These are phyloP conservation scores for Quercus ilex DNA, from an alignment of 306 rosid genomes.

Conservation along the genomic window DNA sequence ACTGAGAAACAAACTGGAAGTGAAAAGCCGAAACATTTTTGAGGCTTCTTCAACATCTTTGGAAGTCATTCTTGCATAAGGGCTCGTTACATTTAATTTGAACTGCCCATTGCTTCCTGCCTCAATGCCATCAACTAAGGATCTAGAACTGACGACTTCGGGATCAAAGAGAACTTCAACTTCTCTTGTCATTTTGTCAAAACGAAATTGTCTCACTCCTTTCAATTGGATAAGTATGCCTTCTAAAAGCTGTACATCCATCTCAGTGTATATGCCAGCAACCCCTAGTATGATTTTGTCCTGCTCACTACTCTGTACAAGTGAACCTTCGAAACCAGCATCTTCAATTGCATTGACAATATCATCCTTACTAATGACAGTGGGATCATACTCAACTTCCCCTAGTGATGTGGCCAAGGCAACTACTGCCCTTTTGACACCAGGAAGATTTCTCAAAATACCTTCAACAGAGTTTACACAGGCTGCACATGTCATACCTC, in stretches of 20 bases:
- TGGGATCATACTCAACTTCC: slow-evolving; percentile 87
- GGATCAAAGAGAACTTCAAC: slow-evolving; percentile 84
- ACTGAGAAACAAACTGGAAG: slow-evolving; percentile 79
- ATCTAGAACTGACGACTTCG: slow-evolving; percentile 75
- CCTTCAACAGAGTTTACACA: slow-evolving; percentile 96
- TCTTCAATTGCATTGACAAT: slow-evolving; percentile 88
- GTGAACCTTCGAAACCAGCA: slow-evolving; percentile 87
- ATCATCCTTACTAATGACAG: slow-evolving; percentile 66
- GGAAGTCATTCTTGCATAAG: slow-evolving; percentile 76
- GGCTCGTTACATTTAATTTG: slow-evolving; percentile 66
- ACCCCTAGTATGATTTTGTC: slow-evolving; percentile 69
- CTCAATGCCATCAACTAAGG: slow-evolving; percentile 78
- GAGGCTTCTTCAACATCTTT: slow-evolving; percentile 68
- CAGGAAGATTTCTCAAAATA: slow-evolving; percentile 73
- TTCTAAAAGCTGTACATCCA: slow-evolving; percentile 63
- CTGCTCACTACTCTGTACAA: slow-evolving; percentile 84
- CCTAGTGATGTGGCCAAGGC: slow-evolving; percentile 93
- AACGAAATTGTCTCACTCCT: slow-evolving; percentile 64
- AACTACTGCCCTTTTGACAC: slow-evolving; percentile 85
- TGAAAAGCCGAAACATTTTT: slow-evolving; percentile 70
- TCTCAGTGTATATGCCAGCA: slow-evolving; percentile 55
- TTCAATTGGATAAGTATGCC: slow-evolving; percentile 57
- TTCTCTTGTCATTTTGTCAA: slow-evolving; percentile 55
- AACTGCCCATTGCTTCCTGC: slow-evolving; percentile 64
- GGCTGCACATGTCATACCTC: slow-evolving; percentile 99